A percentile compares a stretch with the other conserved stretches of the same genome.
Evolutionary conservation across 2,329 filamentous ascomycete genomes (phyloP).

Genomic region (Fonsecaea monophora): DNA sequence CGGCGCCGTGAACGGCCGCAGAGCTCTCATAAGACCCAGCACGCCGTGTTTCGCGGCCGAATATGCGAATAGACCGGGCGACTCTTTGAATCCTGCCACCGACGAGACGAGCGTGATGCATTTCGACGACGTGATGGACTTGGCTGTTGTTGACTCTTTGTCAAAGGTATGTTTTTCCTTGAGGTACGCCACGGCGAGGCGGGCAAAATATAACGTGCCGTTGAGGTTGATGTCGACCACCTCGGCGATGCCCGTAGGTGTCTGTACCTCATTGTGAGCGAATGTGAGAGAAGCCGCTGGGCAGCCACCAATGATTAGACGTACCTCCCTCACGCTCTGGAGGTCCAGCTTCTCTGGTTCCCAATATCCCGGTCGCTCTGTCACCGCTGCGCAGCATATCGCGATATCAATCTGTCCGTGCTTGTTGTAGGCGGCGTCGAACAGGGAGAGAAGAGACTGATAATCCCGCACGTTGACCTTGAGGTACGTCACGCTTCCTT

Average conservation of each 20-base stretch:
- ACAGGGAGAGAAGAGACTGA: slow-evolving; percentile 54
- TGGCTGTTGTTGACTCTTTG: slow-evolving; percentile 19
- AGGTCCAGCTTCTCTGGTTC: slow-evolving; percentile 35
- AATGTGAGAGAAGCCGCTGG: neutral
- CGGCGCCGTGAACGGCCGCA: slow-evolving; percentile 49
- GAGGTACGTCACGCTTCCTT: slow-evolving; percentile 35
- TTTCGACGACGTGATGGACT: slow-evolving; percentile 40
- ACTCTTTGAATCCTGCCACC: slow-evolving; percentile 58
- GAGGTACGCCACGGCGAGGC: slow-evolving; percentile 59
- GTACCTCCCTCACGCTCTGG: slow-evolving; percentile 32
- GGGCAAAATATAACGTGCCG: slow-evolving; percentile 57
- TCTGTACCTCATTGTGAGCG: slow-evolving; percentile 17
- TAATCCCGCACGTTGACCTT: slow-evolving; percentile 55
- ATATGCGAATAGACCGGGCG: slow-evolving; percentile 58
- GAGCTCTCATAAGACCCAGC: slow-evolving; percentile 57
- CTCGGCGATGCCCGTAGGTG: slow-evolving; percentile 32
- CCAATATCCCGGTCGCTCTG: slow-evolving; percentile 45
- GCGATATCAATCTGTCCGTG: slow-evolving; percentile 58
- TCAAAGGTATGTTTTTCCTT: slow-evolving; percentile 33
- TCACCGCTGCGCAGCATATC: slow-evolving; percentile 56
- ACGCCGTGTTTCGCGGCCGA: slow-evolving; percentile 59
- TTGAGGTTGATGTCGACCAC: slow-evolving; percentile 47
- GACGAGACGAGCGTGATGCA: slow-evolving; percentile 55
- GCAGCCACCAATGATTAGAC: neutral
- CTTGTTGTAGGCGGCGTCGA: slow-evolving; percentile 52